Evolutionary conservation across 2,329 filamentous ascomycete species (phyloP).

Genomic region (Parafenestella ontariensis): DNA sequence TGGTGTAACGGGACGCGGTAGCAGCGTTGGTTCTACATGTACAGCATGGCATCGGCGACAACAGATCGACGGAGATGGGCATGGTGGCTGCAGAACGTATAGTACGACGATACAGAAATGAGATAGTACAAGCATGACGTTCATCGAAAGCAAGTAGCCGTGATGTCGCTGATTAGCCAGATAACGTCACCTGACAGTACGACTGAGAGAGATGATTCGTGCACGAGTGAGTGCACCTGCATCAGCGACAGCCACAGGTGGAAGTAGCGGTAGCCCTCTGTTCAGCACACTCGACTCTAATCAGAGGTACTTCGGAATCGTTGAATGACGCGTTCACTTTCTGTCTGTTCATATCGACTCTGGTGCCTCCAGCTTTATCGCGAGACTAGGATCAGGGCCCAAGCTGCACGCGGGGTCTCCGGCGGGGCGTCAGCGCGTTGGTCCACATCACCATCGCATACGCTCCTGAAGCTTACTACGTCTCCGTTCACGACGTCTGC

Average conservation of each 20-base stretch:
- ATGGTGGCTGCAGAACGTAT: conserved; percentile 13
- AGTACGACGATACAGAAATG: conserved; percentile 16
- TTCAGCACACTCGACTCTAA: conserved; percentile 5
- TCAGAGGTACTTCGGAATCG: conserved; percentile 7
- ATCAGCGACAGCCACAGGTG: conserved; percentile 15
- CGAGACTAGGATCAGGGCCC: conserved; percentile 17
- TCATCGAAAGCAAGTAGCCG: conserved; percentile 1
- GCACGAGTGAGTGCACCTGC: conserved; percentile 6
- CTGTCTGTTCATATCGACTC: conserved; percentile 2
- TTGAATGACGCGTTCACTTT: not conserved
- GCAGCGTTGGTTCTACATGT: conserved; percentile 16
- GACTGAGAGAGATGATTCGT: conserved; percentile 13
- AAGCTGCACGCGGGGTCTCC: conserved; percentile 21
- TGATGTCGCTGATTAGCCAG: conserved; percentile 13
- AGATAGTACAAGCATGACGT: conserved; percentile 9
- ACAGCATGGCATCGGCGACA: conserved; percentile 24
- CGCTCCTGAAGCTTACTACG: conserved; percentile 9
- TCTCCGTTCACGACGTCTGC: conserved; percentile 3
- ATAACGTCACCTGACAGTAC: conserved; percentile 34
- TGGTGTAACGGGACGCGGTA: conserved; percentile 28
- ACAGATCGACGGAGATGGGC: conserved; percentile 14
- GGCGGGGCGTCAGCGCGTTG: conserved; percentile 21
- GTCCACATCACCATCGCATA: conserved; percentile 13
- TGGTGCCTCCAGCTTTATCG: conserved; percentile 16
- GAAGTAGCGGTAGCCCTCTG: conserved; percentile 10